These are phyloP conservation scores for Cercospora sp. DNA, from an alignment of 2,329 filamentous ascomycete species.

Conservation along the genomic window DNA sequence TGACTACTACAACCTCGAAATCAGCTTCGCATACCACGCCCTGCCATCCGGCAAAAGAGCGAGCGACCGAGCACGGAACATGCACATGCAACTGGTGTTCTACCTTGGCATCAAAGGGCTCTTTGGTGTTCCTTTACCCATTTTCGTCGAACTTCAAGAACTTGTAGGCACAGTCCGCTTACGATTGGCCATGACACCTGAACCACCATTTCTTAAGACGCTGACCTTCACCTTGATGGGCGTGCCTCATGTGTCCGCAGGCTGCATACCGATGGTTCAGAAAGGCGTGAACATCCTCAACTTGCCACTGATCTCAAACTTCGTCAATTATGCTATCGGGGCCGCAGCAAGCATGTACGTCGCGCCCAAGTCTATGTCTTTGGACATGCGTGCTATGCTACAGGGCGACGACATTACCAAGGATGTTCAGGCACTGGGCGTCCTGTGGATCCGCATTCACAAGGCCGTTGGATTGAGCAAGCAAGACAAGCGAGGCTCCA, in stretches of 20 bases:
- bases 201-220: conserved; percentile 89
- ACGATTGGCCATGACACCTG: conserved; percentile 80
- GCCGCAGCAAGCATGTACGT: conserved; percentile 89
- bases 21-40: conserved; percentile 88
- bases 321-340: conserved; percentile 92
- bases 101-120: conserved; percentile 87
- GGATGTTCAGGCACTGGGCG: conserved; percentile 78
- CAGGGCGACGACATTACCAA: conserved; percentile 91
- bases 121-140: conserved; percentile 83
- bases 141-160: conserved; percentile 86
- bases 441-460: conserved; percentile 92
- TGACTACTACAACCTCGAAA: conserved; percentile 89
- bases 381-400: conserved; percentile 87
- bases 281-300: conserved; percentile 89
- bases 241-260: conserved; percentile 81
- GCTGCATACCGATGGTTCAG: conserved; percentile 90
- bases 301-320: conserved; percentile 88
- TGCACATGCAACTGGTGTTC: conserved; percentile 96
- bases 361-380: conserved; percentile 82
- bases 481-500: conserved; percentile 79
- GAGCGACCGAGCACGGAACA: conserved; percentile 80
- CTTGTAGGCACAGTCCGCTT: conserved; percentile 86
- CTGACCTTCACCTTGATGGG: conserved; percentile 95
- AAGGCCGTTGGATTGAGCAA: conserved; percentile 85
- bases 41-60: conserved; percentile 69